Percentiles rank a stretch among this genome's conserved stretches.
phyloP scores from a whole-genome alignment of 2,329 filamentous ascomycete genomes.

The Aureobasidium musti region DNA sequence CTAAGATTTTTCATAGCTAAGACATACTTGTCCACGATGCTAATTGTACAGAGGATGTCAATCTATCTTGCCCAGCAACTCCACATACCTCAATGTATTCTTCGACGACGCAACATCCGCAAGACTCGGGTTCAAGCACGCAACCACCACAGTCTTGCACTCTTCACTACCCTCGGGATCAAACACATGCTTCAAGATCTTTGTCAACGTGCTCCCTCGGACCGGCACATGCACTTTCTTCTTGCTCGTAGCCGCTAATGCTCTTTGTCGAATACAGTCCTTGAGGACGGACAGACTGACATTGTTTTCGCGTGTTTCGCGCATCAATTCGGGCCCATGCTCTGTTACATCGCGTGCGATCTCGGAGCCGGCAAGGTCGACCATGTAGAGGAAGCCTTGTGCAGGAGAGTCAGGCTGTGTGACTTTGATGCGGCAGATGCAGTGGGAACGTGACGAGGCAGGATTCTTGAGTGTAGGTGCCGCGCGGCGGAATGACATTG shows the following conservation, averaged over 20 bases:
- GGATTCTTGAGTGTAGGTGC: not conserved
- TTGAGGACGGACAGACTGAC: slow-evolving; percentile 4
- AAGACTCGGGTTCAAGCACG: slow-evolving; percentile 1
- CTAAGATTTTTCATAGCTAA: too few species aligned
- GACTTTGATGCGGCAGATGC: not conserved
- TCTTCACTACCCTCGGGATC: not conserved
- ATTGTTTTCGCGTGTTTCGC: slow-evolving; percentile 1
- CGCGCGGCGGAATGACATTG: not conserved
- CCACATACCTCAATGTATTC: not conserved
- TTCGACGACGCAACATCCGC: slow-evolving; percentile 6
- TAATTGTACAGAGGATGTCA: too few species aligned
- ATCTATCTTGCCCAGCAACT: slow-evolving; percentile 3
- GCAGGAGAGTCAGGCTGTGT: not conserved
- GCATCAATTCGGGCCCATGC: not conserved
- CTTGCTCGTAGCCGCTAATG: not conserved
- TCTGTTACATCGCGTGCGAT: not conserved
- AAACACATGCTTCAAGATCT: slow-evolving; percentile 9
- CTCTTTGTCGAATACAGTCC: not conserved
- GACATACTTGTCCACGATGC: too few species aligned
- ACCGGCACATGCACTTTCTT: slow-evolving; percentile 3
- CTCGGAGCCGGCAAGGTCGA: slow-evolving; percentile 1
- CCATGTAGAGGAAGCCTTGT: not conserved
- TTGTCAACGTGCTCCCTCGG: not conserved
- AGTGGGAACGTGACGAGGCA: not conserved
- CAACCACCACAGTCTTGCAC: slow-evolving; percentile 4